Percentiles rank a stretch among this genome's conserved stretches.
Conservation (phyloP, 345 rosid species). For the Alliaria petiolata region DNA sequence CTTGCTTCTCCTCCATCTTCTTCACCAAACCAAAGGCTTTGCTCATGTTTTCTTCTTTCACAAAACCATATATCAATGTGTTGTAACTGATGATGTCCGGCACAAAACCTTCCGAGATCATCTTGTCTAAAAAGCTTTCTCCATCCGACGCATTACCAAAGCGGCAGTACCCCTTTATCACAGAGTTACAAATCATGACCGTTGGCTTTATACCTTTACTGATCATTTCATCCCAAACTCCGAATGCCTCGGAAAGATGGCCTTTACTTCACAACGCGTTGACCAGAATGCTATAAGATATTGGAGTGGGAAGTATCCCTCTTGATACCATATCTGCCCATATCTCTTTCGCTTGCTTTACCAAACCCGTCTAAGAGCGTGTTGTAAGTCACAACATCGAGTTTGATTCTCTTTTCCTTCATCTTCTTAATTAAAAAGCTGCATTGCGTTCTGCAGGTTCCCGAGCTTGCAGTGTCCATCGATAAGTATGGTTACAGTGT, state of each 20-base stretch:
- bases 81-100: slow-evolving; percentile 64
- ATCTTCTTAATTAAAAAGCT: slow-evolving; percentile 51
- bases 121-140: slow-evolving; percentile 55
- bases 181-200: slow-evolving; percentile 56
- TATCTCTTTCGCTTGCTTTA: slow-evolving; percentile 51
- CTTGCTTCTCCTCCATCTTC: slow-evolving; percentile 54
- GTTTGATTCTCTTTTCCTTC: slow-evolving; percentile 55
- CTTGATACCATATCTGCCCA: slow-evolving; percentile 58
- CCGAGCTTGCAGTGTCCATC: slow-evolving; percentile 76
- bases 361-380: slow-evolving; percentile 78
- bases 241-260: slow-evolving; percentile 47
- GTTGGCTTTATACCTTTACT: slow-evolving; percentile 52
- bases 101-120: slow-evolving; percentile 51
- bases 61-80: slow-evolving; percentile 65
- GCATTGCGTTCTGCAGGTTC: slow-evolving; percentile 53
- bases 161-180: slow-evolving; percentile 74
- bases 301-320: slow-evolving; percentile 48
- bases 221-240: slow-evolving; percentile 80
- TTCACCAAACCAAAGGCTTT: slow-evolving; percentile 52
- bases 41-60: slow-evolving; percentile 64
- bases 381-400: slow-evolving; percentile 77
- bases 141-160: slow-evolving; percentile 60
- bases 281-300: slow-evolving; percentile 64
- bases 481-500: slow-evolving; percentile 69
- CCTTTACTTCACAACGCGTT: slow-evolving; percentile 66